Conservation (phyloP, 257 asterid genomes). For the Ocimum tenuiflorum region DNA sequence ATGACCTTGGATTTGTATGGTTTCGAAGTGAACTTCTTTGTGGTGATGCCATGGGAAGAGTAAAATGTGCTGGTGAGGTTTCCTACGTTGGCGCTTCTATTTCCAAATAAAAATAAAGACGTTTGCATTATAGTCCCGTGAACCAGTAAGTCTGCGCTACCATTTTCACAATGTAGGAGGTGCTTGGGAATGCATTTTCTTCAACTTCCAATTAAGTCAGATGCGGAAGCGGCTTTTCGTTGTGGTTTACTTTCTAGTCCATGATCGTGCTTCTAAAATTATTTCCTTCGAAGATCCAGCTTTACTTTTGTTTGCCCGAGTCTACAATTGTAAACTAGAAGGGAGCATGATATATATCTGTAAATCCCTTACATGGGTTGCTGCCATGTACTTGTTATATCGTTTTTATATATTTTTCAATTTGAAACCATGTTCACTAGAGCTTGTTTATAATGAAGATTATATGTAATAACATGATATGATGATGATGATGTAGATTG, state of each 20-base stretch:
- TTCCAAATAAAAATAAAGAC: not conserved
- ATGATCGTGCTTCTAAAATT: not conserved
- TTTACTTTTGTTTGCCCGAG: not conserved
- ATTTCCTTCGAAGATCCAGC: not conserved
- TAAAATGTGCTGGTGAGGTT: slow-evolving; percentile 21
- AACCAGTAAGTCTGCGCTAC: not conserved
- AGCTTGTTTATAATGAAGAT: not conserved
- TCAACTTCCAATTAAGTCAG: not conserved
- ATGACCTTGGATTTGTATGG: not conserved
- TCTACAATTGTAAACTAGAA: slow-evolving; percentile 8
- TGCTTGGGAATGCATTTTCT: not conserved
- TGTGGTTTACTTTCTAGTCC: no score
- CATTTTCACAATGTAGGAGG: slow-evolving; percentile 9
- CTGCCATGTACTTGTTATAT: not conserved
- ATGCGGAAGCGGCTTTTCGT: not conserved
- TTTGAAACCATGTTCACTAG: not conserved
- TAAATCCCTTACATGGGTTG: not conserved
- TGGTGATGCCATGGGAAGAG: not conserved
- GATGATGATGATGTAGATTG: not conserved
- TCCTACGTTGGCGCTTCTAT: not conserved
- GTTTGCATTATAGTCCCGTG: not conserved
- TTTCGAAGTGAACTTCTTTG: slow-evolving; percentile 6
- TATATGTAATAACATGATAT: not conserved
- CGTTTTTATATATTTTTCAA: not conserved
- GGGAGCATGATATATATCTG: slow-evolving; percentile 12